Conservation (phyloP, 768 basidiomycete genomes). For the Rhodotorula kratochvilovae region DNA sequence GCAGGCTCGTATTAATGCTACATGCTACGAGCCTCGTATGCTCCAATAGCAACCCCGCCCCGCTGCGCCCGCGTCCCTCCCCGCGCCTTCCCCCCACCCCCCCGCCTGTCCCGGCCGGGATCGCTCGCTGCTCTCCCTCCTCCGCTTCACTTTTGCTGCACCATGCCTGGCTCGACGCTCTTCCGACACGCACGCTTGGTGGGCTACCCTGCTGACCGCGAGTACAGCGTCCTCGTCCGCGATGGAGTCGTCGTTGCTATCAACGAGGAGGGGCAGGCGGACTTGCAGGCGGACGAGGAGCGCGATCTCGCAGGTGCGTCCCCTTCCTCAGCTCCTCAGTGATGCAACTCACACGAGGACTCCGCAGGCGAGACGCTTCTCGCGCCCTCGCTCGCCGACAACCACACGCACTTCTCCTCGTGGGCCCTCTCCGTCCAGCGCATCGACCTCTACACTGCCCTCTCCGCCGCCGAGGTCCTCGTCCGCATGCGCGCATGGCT, state of each 20-base stretch:
- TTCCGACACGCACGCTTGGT: constrained; percentile 12
- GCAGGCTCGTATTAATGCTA: too few relatives aligned
- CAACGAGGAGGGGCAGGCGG: too few relatives aligned
- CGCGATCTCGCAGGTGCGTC: neutral
- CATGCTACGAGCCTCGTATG: too few relatives aligned
- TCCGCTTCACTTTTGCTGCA: neutral
- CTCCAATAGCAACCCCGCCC: neutral
- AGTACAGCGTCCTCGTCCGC: constrained; percentile 5
- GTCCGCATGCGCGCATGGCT: constrained; percentile 1
- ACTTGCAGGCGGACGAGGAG: neutral
- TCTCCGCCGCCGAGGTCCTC: constrained; percentile 16
- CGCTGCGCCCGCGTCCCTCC: neutral
- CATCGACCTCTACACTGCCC: constrained; percentile 26
- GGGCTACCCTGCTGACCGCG: neutral
- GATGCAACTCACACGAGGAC: neutral
- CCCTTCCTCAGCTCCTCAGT: neutral
- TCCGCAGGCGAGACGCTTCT: neutral
- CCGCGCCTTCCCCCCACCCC: too few relatives aligned
- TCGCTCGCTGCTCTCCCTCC: too few relatives aligned
- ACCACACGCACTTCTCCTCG: constrained; percentile 24
- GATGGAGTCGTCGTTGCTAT: constrained; percentile 1
- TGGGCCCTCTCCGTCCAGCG: constrained; percentile 11
- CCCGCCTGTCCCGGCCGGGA: too few relatives aligned
- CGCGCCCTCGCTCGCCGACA: constrained; percentile 16
- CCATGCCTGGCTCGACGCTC: neutral